phyloP scores from a whole-genome alignment of 257 asterid genomes.

The Coffea eugenioides region DNA sequence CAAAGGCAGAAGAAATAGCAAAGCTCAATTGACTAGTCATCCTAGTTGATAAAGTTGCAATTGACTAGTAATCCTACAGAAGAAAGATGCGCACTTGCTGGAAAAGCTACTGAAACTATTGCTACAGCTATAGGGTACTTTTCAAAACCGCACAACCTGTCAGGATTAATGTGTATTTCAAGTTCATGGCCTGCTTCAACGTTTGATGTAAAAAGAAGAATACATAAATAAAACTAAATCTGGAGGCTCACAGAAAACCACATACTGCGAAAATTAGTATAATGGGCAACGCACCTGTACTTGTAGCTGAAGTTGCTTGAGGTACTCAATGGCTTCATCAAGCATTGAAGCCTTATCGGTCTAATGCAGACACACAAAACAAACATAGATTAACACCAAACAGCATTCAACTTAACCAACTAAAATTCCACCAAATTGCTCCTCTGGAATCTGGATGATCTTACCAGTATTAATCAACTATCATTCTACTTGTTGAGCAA shows the following conservation, averaged over 20 bases:
- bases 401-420: background rate
- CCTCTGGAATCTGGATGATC: background rate
- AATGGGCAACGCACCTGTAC: conserved; percentile 48
- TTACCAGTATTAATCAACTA: background rate
- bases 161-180: background rate
- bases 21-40: background rate
- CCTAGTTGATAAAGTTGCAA: background rate
- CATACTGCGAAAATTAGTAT: background rate
- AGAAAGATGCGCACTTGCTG: background rate
- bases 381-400: background rate
- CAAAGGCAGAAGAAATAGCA: background rate
- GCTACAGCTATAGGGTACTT: background rate
- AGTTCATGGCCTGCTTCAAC: background rate
- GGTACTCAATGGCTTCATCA: conserved; percentile 81
- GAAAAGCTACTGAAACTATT: background rate
- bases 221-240: no score
- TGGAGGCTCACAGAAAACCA: background rate
- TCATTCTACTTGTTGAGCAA: background rate
- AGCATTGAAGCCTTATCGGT: conserved; percentile 95
- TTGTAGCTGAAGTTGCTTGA: conserved; percentile 87
- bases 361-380: conserved; percentile 33
- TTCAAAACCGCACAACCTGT: background rate
- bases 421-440: background rate
- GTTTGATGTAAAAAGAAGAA: background rate
- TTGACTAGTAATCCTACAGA: background rate